Evolutionary conservation across 148 eudicot species (phyloP).

Genomic region (Rhododendron mucronatum): DNA sequence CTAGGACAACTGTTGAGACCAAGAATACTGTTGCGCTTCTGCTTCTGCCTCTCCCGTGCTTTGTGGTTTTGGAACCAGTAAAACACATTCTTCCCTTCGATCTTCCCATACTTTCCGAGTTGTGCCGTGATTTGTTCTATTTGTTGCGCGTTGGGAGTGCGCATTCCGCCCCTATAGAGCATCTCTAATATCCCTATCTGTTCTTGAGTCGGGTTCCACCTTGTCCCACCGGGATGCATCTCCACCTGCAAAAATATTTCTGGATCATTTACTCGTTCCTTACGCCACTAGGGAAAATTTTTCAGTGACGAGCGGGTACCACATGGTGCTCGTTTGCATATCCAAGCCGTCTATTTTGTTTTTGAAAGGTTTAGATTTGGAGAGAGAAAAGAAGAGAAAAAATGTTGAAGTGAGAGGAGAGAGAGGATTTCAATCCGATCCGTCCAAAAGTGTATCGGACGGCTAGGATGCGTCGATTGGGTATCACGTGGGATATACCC

Average conservation of each 20-base stretch:
- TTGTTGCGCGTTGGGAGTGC: slow-evolving; percentile 89
- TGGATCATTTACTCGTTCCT: background rate
- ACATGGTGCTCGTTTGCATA: too few relatives aligned
- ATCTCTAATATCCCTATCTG: slow-evolving; percentile 82
- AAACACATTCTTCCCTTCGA: slow-evolving; percentile 94
- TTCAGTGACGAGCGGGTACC: too few relatives aligned
- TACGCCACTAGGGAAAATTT: background rate
- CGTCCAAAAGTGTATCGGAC: too few relatives aligned
- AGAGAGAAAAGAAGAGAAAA: too few relatives aligned
- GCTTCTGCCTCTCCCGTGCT: slow-evolving; percentile 94
- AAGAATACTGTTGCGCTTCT: slow-evolving; percentile 59
- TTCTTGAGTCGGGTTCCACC: slow-evolving; percentile 95
- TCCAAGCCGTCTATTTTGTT: too few relatives aligned
- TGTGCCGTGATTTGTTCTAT: slow-evolving; percentile 81
- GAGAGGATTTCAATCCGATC: too few relatives aligned
- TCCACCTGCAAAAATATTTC: slow-evolving; percentile 42
- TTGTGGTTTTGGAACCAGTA: slow-evolving; percentile 98
- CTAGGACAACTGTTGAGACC: slow-evolving; percentile 36
- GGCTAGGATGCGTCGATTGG: too few relatives aligned
- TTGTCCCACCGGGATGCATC: slow-evolving; percentile 75
- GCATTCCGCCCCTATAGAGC: slow-evolving; percentile 80
- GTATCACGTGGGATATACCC: too few relatives aligned
- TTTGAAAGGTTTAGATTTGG: too few relatives aligned
- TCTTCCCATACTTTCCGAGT: slow-evolving; percentile 68
- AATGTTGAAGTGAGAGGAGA: too few relatives aligned